These are phyloP conservation scores for Durio zibethinus DNA, from an alignment of 345 rosid genomes.

Conservation along the genomic window DNA sequence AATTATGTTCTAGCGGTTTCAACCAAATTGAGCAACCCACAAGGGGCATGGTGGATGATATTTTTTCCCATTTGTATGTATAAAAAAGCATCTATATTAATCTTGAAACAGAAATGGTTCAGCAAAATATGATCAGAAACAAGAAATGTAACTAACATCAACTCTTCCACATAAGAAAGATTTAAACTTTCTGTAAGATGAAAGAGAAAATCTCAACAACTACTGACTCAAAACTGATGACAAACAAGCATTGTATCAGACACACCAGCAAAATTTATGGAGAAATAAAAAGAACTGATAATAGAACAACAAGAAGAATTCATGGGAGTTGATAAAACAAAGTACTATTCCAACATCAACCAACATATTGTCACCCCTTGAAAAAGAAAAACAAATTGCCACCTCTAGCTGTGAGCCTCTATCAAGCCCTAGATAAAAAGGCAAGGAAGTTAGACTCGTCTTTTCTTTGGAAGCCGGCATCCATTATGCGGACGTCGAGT, in stretches of 20 bases:
- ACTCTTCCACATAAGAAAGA: neutral
- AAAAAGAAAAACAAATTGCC: no score
- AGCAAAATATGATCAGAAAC: neutral
- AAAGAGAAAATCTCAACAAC: neutral
- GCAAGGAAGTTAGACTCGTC: constrained; percentile 35
- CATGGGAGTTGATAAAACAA: neutral
- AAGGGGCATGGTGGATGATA: no score
- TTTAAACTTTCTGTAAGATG: neutral
- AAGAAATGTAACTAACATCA: neutral
- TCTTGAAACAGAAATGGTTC: neutral
- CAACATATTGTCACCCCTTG: neutral
- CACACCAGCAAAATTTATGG: neutral
- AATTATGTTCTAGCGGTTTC: neutral
- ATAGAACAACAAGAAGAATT: neutral
- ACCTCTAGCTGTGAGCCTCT: neutral
- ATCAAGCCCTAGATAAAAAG: neutral
- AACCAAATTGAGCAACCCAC: no score
- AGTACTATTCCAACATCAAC: neutral
- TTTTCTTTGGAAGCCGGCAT: constrained; percentile 75
- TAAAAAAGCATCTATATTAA: no score
- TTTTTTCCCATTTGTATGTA: no score
- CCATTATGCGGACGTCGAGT: constrained; percentile 87
- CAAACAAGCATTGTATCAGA: neutral
- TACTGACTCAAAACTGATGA: neutral
- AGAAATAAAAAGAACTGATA: neutral